These are phyloP conservation scores for Plasmodiophora brassicae DNA, from an alignment of 208 protist genomes.

Conservation along the genomic window DNA sequence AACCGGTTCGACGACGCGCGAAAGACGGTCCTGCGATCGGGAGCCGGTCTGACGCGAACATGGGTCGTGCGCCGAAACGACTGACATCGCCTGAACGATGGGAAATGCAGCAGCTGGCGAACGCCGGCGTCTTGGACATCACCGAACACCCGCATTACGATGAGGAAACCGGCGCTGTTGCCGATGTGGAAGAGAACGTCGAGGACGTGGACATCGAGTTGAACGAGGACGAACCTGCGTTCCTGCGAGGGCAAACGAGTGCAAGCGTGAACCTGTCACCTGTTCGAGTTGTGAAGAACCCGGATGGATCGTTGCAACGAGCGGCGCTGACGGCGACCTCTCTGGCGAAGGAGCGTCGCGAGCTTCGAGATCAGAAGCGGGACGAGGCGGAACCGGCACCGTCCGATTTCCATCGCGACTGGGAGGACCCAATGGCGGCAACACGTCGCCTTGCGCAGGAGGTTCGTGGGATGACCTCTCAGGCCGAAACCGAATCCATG, in stretches of 20 bases:
- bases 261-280: constrained; percentile 55
- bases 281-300: constrained; percentile 74
- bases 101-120: constrained; percentile 69
- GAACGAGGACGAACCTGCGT: constrained; percentile 75
- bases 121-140: constrained; percentile 64
- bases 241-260: constrained; percentile 64
- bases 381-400: neutral
- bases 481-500: neutral
- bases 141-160: constrained; percentile 57
- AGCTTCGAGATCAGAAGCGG: constrained; percentile 60
- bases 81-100: constrained; percentile 71
- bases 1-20: too few relatives aligned
- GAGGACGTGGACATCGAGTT: constrained; percentile 80
- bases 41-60: too few relatives aligned
- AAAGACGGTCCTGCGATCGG: neutral
- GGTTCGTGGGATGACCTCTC: constrained; percentile 54
- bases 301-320: constrained; percentile 77
- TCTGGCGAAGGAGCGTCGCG: constrained; percentile 73
- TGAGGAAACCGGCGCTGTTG: constrained; percentile 42
- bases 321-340: constrained; percentile 70
- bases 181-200: constrained; percentile 50
- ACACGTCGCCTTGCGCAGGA: constrained; percentile 65
- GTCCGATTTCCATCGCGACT: constrained; percentile 55
- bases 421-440: constrained; percentile 69
- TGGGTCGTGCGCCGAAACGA: constrained; percentile 50